Evolutionary conservation across 305 asterid genomes (phyloP).

Genomic region (Solanum hybrid): DNA sequence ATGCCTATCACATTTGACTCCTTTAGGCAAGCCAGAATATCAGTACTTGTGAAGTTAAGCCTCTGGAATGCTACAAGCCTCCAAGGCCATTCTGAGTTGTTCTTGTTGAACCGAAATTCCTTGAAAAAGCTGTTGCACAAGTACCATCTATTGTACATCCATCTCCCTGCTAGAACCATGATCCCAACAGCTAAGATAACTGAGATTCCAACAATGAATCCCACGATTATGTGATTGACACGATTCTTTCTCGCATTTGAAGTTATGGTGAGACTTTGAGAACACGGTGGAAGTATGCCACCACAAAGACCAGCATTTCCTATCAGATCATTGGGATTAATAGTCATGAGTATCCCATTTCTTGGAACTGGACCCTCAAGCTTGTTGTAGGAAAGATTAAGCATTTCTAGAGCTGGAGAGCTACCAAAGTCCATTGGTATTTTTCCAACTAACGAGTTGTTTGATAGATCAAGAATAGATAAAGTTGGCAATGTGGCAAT

Average conservation of each 20-base stretch:
- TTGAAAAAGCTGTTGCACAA: slow-evolving; percentile 36
- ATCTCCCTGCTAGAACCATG: slow-evolving; percentile 24
- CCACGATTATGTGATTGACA: slow-evolving; percentile 31
- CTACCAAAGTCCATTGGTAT: slow-evolving; percentile 57
- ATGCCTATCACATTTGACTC: slow-evolving; percentile 63
- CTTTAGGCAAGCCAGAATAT: slow-evolving; percentile 44
- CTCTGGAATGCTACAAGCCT: slow-evolving; percentile 67
- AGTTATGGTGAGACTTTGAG: slow-evolving; percentile 13
- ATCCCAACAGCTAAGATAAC: slow-evolving; percentile 25
- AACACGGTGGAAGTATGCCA: slow-evolving; percentile 50
- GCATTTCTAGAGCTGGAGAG: slow-evolving; percentile 62
- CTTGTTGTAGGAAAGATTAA: slow-evolving; percentile 54
- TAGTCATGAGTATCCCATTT: slow-evolving; percentile 44
- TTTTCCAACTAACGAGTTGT: slow-evolving; percentile 52
- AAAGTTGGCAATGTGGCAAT: slow-evolving; percentile 54
- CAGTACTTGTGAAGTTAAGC: slow-evolving; percentile 47
- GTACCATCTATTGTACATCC: slow-evolving; percentile 41
- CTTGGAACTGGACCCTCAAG: slow-evolving; percentile 68
- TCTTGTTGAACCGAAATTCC: slow-evolving; percentile 32
- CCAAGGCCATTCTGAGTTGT: slow-evolving; percentile 68
- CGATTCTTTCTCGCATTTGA: slow-evolving; percentile 22
- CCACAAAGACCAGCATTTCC: slow-evolving; percentile 75
- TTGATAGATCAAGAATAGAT: slow-evolving; percentile 55
- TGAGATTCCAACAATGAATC: slow-evolving; percentile 35
- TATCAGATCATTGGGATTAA: slow-evolving; percentile 42